phyloP scores from a whole-genome alignment of 1,139 yeast genomes.

The Blastobotrys apis region DNA sequence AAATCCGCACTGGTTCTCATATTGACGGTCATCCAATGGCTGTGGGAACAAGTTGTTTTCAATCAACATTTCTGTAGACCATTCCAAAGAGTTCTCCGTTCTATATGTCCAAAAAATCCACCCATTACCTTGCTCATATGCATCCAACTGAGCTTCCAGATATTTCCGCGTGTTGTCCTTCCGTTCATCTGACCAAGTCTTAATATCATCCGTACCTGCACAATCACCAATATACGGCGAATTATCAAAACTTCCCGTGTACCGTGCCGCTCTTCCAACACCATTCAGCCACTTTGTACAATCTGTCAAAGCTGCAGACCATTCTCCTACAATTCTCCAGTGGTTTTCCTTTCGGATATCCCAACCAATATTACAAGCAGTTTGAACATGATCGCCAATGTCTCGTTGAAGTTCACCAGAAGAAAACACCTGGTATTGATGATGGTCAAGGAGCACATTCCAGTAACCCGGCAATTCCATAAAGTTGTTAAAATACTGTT shows the following conservation, averaged over 20 bases:
- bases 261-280: slow-evolving; percentile 83
- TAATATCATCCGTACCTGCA: slow-evolving; percentile 49
- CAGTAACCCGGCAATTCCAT: slow-evolving; percentile 42
- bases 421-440: slow-evolving; percentile 83
- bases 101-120: slow-evolving; percentile 90
- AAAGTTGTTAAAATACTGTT: slow-evolving; percentile 61
- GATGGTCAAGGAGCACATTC: slow-evolving; percentile 82
- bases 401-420: slow-evolving; percentile 52
- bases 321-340: slow-evolving; percentile 85
- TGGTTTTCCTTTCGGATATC: slow-evolving; percentile 51
- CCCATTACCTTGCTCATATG: slow-evolving; percentile 70
- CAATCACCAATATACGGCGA: slow-evolving; percentile 61
- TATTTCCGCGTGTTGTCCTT: slow-evolving; percentile 58
- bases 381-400: slow-evolving; percentile 57
- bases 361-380: slow-evolving; percentile 62
- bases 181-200: slow-evolving; percentile 58
- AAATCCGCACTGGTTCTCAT: slow-evolving; percentile 62
- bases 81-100: slow-evolving; percentile 78
- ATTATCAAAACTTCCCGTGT: slow-evolving; percentile 57
- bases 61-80: slow-evolving; percentile 70
- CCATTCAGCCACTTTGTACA: slow-evolving; percentile 93
- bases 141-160: slow-evolving; percentile 87
- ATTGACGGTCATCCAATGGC: slow-evolving; percentile 63
- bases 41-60: slow-evolving; percentile 68
- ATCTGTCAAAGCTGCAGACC: slow-evolving; percentile 92